Evolutionary conservation across 208 protist species (phyloP).

Genomic region (Wallacemonas sp.): DNA sequence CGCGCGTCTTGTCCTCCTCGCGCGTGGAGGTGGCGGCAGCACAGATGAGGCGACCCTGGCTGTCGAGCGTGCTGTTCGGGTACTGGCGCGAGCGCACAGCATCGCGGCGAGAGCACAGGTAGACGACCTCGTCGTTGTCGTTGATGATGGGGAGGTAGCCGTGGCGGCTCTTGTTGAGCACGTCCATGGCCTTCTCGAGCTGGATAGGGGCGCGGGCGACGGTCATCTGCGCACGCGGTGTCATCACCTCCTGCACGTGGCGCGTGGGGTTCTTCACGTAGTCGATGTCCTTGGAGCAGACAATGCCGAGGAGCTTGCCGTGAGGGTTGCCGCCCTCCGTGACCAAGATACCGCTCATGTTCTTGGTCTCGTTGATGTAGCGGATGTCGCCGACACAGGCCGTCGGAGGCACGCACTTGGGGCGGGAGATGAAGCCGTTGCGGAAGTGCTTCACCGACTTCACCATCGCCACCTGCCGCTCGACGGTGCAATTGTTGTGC

Average conservation of each 20-base stretch:
- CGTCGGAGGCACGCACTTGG: slow-evolving; percentile 87
- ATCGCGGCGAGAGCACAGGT: slow-evolving; percentile 90
- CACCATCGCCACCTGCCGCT: slow-evolving; percentile 92
- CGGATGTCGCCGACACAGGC: slow-evolving; percentile 89
- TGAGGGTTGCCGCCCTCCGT: slow-evolving; percentile 94
- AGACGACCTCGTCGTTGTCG: slow-evolving; percentile 89
- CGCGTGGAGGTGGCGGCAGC: slow-evolving; percentile 94
- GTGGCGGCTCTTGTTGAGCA: slow-evolving; percentile 93
- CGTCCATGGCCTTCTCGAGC: slow-evolving; percentile 95
- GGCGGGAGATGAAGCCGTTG: slow-evolving; percentile 97
- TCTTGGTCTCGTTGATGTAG: slow-evolving; percentile 90
- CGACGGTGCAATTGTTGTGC: slow-evolving; percentile 95
- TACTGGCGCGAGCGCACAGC: slow-evolving; percentile 80
- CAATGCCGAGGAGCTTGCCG: slow-evolving; percentile 96
- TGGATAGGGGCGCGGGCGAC: slow-evolving; percentile 82
- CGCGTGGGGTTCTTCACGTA: slow-evolving; percentile 92
- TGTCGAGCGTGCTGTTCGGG: slow-evolving; percentile 85
- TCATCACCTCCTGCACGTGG: slow-evolving; percentile 88
- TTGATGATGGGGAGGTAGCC: slow-evolving; percentile 98
- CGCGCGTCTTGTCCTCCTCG: slow-evolving; percentile 86
- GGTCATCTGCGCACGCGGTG: slow-evolving; percentile 74
- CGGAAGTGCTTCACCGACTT: slow-evolving; percentile 95
- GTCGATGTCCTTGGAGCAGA: slow-evolving; percentile 97
- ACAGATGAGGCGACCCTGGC: slow-evolving; percentile 72
- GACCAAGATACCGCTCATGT: slow-evolving; percentile 97